Conservation (phyloP, 225 moss, liverwort and hornwort species). For the Antitrichia curtipendula region DNA sequence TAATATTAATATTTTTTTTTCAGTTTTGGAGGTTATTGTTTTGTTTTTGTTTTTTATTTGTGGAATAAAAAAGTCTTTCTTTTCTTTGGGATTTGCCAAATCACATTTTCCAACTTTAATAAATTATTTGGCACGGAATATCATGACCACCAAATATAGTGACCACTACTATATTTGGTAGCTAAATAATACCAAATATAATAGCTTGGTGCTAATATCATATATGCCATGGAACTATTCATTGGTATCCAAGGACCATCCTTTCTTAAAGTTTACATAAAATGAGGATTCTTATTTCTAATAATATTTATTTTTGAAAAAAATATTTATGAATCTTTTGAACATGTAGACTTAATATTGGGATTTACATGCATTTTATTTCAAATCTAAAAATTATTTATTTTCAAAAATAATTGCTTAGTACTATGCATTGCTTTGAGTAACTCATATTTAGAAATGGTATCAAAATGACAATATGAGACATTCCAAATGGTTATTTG, state of each 20-base stretch:
- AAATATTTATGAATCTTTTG: background rate
- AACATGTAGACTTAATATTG: background rate
- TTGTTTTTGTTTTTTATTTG: too few species aligned
- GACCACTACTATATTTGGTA: too few species aligned
- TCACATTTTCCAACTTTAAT: background rate
- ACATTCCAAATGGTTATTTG: background rate
- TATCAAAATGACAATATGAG: background rate
- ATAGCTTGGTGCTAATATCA: background rate
- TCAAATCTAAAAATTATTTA: background rate
- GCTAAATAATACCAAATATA: too few species aligned
- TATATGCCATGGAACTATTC: background rate
- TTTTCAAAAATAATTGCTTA: background rate
- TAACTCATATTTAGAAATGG: background rate
- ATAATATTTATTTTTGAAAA: background rate
- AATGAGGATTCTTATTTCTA: background rate
- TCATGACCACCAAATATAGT: rapidly evolving
- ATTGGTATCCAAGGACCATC: background rate
- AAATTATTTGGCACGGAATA: background rate
- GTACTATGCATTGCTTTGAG: rapidly evolving
- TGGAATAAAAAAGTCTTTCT: too few species aligned
- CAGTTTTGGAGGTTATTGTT: background rate
- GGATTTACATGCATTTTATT: background rate
- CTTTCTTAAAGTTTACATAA: background rate
- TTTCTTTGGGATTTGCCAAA: background rate
- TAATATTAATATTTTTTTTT: background rate